Conservation (phyloP, 1,284 basidiomycete genomes). For the Pseudozyma tsukubaensis region DNA sequence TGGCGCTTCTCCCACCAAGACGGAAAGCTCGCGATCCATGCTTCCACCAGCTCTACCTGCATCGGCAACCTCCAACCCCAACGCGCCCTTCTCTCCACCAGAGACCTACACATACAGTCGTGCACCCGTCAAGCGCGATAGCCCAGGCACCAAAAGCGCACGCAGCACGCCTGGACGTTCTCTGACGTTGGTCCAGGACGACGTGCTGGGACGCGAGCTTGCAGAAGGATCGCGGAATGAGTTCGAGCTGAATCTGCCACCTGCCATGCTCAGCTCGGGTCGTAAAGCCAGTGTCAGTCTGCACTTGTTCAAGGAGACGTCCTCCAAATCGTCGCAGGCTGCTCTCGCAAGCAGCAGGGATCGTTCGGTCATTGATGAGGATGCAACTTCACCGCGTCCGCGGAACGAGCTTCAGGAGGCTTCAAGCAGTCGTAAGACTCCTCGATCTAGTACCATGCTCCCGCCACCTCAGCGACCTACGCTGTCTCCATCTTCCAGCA, state of each 20-base stretch:
- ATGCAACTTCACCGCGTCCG: constrained; percentile 3
- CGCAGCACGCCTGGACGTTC: constrained; percentile 51
- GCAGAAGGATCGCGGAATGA: constrained; percentile 28
- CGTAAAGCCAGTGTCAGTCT: constrained; percentile 63
- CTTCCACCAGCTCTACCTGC: constrained; percentile 4
- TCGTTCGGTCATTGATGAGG: constrained; percentile 25
- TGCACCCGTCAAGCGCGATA: constrained; percentile 29
- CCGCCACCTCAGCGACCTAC: constrained; percentile 14
- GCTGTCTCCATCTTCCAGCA: constrained; percentile 9
- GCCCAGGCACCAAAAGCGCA: constrained; percentile 43
- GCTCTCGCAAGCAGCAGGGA: constrained; percentile 29
- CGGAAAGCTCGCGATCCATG: constrained; percentile 9
- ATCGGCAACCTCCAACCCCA: constrained; percentile 15
- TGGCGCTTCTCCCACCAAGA: constrained; percentile 16
- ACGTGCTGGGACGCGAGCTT: constrained; percentile 23
- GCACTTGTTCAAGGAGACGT: constrained; percentile 64
- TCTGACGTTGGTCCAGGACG: constrained; percentile 23
- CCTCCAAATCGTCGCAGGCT: constrained; percentile 32
- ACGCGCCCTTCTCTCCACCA: constrained; percentile 39
- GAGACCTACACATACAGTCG: constrained; percentile 41
- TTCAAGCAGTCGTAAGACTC: constrained; percentile 14
- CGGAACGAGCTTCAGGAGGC: constrained; percentile 11
- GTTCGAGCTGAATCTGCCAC: constrained; percentile 47
- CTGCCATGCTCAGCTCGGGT: constrained; percentile 57
- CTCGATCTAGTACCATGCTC: constrained; percentile 22